phyloP scores from a whole-genome alignment of 805 yeast genomes.

The Saccharomycopsis oosterbeekiorum region DNA sequence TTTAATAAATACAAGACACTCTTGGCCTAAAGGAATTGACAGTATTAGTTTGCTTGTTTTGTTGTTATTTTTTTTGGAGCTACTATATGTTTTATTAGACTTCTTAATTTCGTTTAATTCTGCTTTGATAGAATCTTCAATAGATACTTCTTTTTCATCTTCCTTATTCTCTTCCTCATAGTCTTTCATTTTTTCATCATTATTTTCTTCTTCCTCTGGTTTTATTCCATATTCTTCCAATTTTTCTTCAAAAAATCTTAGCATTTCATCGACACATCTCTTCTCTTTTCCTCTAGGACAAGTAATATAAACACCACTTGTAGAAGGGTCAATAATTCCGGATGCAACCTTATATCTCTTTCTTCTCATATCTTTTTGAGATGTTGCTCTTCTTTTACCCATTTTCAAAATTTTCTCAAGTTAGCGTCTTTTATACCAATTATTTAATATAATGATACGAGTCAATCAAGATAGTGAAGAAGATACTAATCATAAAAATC shows the following conservation, averaged over 20 bases:
- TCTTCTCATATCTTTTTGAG: constrained; percentile 2
- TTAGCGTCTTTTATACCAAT: not conserved
- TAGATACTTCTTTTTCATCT: constrained; percentile 37
- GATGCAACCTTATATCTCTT: constrained; percentile 34
- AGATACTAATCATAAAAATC: no score
- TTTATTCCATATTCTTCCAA: constrained; percentile 37
- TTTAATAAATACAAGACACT: constrained; percentile 79
- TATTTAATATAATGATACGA: no score
- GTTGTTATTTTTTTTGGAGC: constrained; percentile 32
- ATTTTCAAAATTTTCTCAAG: not conserved
- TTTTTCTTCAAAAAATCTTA: constrained; percentile 46
- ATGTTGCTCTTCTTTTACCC: constrained; percentile 4
- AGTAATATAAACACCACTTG: constrained; percentile 82
- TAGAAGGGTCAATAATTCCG: constrained; percentile 68
- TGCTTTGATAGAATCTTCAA: constrained; percentile 66
- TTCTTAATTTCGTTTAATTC: constrained; percentile 58
- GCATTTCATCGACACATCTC: constrained; percentile 66
- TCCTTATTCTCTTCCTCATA: constrained; percentile 20
- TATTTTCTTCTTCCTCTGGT: constrained; percentile 20
- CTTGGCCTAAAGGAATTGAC: constrained; percentile 61
- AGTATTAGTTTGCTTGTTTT: constrained; percentile 36
- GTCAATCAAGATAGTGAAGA: no score
- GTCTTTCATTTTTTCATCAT: constrained; percentile 14
- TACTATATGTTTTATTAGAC: constrained; percentile 27
- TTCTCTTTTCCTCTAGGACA: constrained; percentile 76